These are phyloP conservation scores for Myriosclerotinia curreyana DNA, from an alignment of 2,329 filamentous ascomycete species.

Conservation along the genomic window DNA sequence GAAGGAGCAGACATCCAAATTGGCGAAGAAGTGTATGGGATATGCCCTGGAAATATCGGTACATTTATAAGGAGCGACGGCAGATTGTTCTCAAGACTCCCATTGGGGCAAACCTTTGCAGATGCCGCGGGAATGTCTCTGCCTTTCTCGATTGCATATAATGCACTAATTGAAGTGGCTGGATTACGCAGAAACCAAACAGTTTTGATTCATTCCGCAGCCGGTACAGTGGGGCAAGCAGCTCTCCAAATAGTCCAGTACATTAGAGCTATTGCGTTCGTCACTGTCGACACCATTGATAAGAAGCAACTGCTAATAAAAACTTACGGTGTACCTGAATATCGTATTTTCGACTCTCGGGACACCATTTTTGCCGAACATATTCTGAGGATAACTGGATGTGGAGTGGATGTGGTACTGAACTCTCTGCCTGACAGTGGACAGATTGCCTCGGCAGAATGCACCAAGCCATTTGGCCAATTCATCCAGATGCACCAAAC, in stretches of 20 bases:
- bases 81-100: slow-evolving; percentile 22
- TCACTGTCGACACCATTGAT: slow-evolving; percentile 34
- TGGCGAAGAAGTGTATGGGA: not conserved
- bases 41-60: not conserved
- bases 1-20: not conserved
- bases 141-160: slow-evolving; percentile 26
- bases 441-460: not conserved
- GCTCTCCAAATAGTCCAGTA: slow-evolving; percentile 36
- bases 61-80: not conserved
- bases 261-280: slow-evolving; percentile 33
- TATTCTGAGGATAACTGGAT: not conserved
- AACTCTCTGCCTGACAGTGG: slow-evolving; percentile 3
- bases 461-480: not conserved
- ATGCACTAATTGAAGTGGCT: slow-evolving; percentile 27
- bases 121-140: slow-evolving; percentile 29
- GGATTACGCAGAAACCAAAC: slow-evolving; percentile 29
- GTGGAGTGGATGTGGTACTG: slow-evolving; percentile 13
- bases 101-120: slow-evolving; percentile 21
- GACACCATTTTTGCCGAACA: not conserved
- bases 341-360: slow-evolving; percentile 8
- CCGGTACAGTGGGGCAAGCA: slow-evolving; percentile 38
- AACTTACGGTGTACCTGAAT: not conserved
- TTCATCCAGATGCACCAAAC: slow-evolving; percentile 6
- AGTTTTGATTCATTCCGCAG: slow-evolving; percentile 39
- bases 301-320: slow-evolving; percentile 29